Percentiles rank a stretch among this genome's conserved stretches.
Evolutionary conservation across 2,329 filamentous ascomycete genomes (phyloP).

Genomic region (Venturia asperata): DNA sequence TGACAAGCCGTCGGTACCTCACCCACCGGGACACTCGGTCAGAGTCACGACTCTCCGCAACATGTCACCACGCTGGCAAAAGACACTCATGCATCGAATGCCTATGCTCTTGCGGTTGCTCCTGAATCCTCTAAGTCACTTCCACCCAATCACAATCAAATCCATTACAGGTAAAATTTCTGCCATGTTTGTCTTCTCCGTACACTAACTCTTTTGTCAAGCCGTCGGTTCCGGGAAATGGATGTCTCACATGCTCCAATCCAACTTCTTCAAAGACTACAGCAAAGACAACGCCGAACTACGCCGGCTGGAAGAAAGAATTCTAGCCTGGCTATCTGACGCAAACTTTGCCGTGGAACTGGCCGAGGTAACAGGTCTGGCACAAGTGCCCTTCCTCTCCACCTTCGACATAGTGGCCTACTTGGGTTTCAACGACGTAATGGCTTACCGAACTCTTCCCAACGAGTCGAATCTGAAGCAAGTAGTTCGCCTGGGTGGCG

Average conservation of each 20-base stretch:
- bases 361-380: conserved; percentile 38
- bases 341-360: conserved; percentile 48
- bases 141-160: conserved; percentile 45
- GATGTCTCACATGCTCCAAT: conserved; percentile 41
- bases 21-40: conserved; percentile 44
- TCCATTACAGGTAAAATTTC: conserved; percentile 36
- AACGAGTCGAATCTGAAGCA: conserved; percentile 39
- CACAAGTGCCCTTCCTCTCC: conserved; percentile 44
- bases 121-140: conserved; percentile 45
- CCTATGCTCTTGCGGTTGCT: conserved; percentile 45
- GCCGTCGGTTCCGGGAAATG: conserved; percentile 46
- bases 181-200: neutral
- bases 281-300: conserved; percentile 39
- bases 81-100: conserved; percentile 42
- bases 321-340: conserved; percentile 45
- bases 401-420: conserved; percentile 42
- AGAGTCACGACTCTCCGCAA: conserved; percentile 44
- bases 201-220: neutral
- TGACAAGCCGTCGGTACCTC: conserved; percentile 41
- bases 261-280: conserved; percentile 46
- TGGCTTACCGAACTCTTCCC: conserved; percentile 43
- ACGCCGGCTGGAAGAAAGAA: conserved; percentile 38
- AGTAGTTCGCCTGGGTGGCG: conserved; percentile 45
- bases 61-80: conserved; percentile 35
- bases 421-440: conserved; percentile 42